Percentiles rank a stretch among this genome's conserved stretches.
These are phyloP conservation scores for Umbelopsis sp. DNA, from an alignment of 192 early-diverging fungal genomes.

Conservation along the genomic window DNA sequence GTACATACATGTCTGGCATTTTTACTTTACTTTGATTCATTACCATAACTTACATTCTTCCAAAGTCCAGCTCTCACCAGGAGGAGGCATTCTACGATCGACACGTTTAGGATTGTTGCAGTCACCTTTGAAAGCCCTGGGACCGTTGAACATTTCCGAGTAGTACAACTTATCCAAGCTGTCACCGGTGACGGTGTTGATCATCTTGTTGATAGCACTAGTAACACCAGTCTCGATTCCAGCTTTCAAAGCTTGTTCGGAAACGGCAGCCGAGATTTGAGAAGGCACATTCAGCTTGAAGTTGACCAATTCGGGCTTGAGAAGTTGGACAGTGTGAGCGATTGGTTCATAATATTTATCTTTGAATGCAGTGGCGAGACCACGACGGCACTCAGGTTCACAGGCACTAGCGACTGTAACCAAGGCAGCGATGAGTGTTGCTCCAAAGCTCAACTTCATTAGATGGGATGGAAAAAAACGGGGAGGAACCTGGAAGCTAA, in stretches of 20 bases:
- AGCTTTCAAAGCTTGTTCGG: constrained; percentile 16
- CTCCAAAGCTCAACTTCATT: constrained; percentile 17
- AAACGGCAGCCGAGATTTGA: constrained; percentile 22
- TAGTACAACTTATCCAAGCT: constrained; percentile 42
- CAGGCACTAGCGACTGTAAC: constrained; percentile 38
- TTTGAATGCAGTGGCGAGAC: constrained; percentile 48
- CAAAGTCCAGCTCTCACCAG: constrained; percentile 49
- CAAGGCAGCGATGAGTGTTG: constrained; percentile 1
- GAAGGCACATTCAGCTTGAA: constrained; percentile 31
- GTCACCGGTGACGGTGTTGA: constrained; percentile 24
- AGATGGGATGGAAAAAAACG: neutral
- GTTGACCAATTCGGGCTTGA: constrained; percentile 19
- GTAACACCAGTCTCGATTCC: constrained; percentile 24
- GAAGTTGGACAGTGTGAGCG: constrained; percentile 33
- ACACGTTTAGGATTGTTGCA: constrained; percentile 54
- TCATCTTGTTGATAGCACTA: constrained; percentile 23
- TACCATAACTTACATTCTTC: constrained; percentile 45
- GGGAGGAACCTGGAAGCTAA: neutral
- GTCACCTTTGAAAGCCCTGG: constrained; percentile 55
- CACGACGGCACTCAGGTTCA: constrained; percentile 52
- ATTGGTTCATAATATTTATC: constrained; percentile 43
- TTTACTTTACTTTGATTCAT: no score
- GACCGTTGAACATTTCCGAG: constrained; percentile 46
- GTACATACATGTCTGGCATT: no score
- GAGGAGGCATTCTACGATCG: constrained; percentile 44